Conservation (phyloP, 768 basidiomycete genomes). For the Boletus rufocinnamomeus region DNA sequence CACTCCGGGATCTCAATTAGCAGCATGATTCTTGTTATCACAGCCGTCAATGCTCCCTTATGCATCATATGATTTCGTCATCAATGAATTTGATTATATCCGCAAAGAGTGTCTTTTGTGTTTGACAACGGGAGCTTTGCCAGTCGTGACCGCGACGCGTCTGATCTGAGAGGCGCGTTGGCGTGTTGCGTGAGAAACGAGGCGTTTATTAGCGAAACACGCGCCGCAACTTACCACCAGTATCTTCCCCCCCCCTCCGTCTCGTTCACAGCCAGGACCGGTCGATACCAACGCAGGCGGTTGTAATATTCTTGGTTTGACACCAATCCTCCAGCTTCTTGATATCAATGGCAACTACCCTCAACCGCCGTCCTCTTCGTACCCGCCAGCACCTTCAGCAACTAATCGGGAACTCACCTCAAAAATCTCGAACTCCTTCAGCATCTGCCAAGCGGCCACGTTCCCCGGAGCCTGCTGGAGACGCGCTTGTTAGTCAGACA, state of each 20-base stretch:
- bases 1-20: constrained; percentile 30
- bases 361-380: constrained; percentile 51
- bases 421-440: constrained; percentile 36
- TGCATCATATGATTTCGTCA: constrained; percentile 3
- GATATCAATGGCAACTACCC: constrained; percentile 42
- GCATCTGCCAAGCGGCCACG: constrained; percentile 48
- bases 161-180: constrained; percentile 12
- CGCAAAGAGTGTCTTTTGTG: not conserved
- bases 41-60: constrained; percentile 4
- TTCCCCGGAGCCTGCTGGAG: constrained; percentile 49
- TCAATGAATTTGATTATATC: not conserved
- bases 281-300: constrained; percentile 1
- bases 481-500: constrained; percentile 27
- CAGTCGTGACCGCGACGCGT: constrained; percentile 22
- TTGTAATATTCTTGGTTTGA: constrained; percentile 9
- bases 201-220: constrained; percentile 15
- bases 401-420: constrained; percentile 37
- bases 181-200: constrained; percentile 30
- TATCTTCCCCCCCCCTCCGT: constrained; percentile 6
- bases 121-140: not conserved
- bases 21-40: not conserved
- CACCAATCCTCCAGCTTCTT: not conserved
- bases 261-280: not conserved
- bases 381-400: constrained; percentile 43
- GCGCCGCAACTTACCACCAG: constrained; percentile 2